Conservation (phyloP, 495 filamentous ascomycete genomes). For the Penicillium herquei region DNA sequence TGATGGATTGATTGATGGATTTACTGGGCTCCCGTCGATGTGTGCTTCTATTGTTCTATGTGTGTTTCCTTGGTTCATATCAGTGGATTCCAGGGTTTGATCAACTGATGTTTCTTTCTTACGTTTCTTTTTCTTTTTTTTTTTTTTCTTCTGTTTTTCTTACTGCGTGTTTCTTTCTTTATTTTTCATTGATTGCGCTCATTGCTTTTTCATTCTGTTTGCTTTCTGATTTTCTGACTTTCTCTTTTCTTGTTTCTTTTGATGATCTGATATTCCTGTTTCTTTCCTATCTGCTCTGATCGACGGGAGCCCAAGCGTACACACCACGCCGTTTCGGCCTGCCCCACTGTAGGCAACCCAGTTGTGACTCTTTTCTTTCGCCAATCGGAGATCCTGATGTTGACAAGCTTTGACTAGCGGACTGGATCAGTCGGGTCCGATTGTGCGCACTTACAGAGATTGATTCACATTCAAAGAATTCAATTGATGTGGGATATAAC, state of each 20-base stretch:
- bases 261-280: background rate
- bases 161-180: background rate
- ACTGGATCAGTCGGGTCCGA: background rate
- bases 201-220: background rate
- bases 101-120: background rate
- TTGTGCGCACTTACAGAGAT: too few relatives aligned
- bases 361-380: background rate
- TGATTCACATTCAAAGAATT: too few relatives aligned
- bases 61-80: background rate
- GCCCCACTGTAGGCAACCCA: slow-evolving; percentile 2
- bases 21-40: background rate
- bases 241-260: background rate
- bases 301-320: too few relatives aligned
- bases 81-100: too few relatives aligned
- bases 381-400: background rate
- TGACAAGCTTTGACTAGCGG: slow-evolving; percentile 1
- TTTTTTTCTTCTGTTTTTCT: background rate
- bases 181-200: background rate
- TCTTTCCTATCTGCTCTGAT: too few relatives aligned
- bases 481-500: too few relatives aligned
- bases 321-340: background rate
- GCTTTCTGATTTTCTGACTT: background rate
- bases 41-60: background rate
- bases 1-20: too few relatives aligned
- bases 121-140: background rate